Percentiles rank a stretch among this genome's conserved stretches.
phyloP scores from a whole-genome alignment of 371 early-diverging fungal species.

The Mucor velutinosus region DNA sequence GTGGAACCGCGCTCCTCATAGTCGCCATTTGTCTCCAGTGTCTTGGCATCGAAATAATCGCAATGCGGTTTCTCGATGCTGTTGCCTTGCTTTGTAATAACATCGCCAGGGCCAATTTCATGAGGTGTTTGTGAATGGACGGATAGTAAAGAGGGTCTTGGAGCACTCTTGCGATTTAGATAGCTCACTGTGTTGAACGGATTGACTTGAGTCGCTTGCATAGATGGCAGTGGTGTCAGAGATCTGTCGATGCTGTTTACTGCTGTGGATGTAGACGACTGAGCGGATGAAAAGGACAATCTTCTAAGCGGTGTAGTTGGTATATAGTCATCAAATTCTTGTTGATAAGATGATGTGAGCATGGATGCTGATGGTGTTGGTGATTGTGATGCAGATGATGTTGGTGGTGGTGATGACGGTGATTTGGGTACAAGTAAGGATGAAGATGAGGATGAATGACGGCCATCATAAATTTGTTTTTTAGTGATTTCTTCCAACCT shows the following conservation, averaged over 20 bases:
- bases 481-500: not conserved
- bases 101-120: slow-evolving; percentile 22
- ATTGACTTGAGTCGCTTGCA: not conserved
- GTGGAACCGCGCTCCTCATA: not conserved
- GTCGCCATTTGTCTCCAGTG: not conserved
- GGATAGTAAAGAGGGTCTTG: not conserved
- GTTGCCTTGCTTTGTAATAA: slow-evolving; percentile 4
- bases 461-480: not conserved
- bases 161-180: not conserved
- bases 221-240: not conserved
- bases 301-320: not conserved
- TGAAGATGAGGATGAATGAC: not conserved
- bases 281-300: not conserved
- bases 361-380: not conserved
- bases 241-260: not conserved
- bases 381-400: not conserved
- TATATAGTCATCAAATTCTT: slow-evolving; percentile 6
- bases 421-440: not conserved
- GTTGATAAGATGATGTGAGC: not conserved
- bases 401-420: not conserved
- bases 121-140: slow-evolving; percentile 3
- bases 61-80: not conserved
- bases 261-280: not conserved
- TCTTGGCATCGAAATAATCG: not conserved
- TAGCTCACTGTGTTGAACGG: not conserved